Conservation (phyloP, 352 stramenopile species). For the Globisporangium cederbergense region DNA sequence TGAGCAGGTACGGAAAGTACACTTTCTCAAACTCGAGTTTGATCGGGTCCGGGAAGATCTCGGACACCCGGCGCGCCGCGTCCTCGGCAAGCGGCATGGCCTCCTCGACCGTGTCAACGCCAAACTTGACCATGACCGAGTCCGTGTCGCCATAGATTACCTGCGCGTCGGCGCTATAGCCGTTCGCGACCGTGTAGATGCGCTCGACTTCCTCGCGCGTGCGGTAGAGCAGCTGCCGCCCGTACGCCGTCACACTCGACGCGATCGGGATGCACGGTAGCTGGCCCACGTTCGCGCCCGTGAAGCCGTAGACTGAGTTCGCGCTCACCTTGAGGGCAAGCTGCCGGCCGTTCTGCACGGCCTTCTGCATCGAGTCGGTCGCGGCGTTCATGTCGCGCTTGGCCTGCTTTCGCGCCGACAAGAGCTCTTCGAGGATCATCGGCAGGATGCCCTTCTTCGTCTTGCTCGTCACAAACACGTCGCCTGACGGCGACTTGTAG, state of each 20-base stretch:
- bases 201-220: slow-evolving; percentile 97
- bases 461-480: slow-evolving; percentile 94
- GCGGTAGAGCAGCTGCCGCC: slow-evolving; percentile 95
- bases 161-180: slow-evolving; percentile 93
- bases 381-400: slow-evolving; percentile 99
- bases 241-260: slow-evolving; percentile 97
- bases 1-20: slow-evolving; percentile 99
- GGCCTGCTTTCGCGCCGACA: slow-evolving; percentile 95
- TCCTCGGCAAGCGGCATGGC: slow-evolving; percentile 98
- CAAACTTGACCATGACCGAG: slow-evolving; percentile 99
- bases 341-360: slow-evolving; percentile 98
- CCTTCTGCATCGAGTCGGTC: slow-evolving; percentile 98
- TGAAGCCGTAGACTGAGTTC: slow-evolving; percentile 99
- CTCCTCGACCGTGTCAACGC: slow-evolving; percentile 92
- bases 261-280: slow-evolving; percentile 98
- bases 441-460: slow-evolving; percentile 98
- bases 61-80: slow-evolving; percentile 93
- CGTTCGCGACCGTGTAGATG: slow-evolving; percentile 92
- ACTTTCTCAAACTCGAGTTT: slow-evolving; percentile 99
- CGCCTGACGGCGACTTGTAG: slow-evolving; percentile 93
- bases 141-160: slow-evolving; percentile 99
- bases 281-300: slow-evolving; percentile 96
- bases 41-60: slow-evolving; percentile 97
- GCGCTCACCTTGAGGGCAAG: slow-evolving; percentile 96
- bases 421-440: slow-evolving; percentile 98